Percentiles rank a stretch among this genome's conserved stretches.
phyloP scores from a whole-genome alignment of 1,139 yeast genomes.

The Candida sp. region DNA sequence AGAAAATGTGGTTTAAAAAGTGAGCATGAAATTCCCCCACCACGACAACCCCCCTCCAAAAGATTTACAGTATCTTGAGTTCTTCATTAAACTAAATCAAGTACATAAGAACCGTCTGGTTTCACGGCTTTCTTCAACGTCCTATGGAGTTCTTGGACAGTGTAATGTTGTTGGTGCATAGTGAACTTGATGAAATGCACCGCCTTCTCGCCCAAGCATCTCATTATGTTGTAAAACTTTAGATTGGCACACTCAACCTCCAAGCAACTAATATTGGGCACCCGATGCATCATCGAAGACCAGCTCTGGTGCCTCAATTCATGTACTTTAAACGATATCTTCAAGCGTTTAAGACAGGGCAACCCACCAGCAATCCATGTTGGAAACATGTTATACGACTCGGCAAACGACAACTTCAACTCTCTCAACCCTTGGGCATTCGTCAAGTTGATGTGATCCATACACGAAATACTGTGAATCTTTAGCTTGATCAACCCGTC shows the following conservation, averaged over 20 bases:
- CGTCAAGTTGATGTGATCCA: neutral
- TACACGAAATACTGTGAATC: neutral
- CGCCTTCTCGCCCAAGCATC: neutral
- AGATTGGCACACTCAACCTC: neutral
- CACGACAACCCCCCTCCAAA: too few species aligned
- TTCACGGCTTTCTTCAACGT: neutral
- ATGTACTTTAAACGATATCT: neutral
- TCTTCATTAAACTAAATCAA: neutral
- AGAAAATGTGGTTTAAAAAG: too few species aligned
- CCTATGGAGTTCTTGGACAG: neutral
- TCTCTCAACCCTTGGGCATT: neutral
- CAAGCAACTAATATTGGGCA: neutral
- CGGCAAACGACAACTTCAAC: neutral
- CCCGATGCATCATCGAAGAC: neutral
- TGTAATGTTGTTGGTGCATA: neutral
- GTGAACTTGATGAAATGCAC: neutral
- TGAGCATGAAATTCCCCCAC: too few species aligned
- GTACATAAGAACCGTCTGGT: neutral
- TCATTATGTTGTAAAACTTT: neutral
- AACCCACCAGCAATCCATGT: neutral
- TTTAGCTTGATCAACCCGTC: neutral
- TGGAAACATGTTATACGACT: neutral
- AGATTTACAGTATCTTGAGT: neutral
- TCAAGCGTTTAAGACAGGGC: neutral
- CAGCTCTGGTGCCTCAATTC: neutral